phyloP scores from a whole-genome alignment of 768 basidiomycete species.

The Favolaschia claudopus region DNA sequence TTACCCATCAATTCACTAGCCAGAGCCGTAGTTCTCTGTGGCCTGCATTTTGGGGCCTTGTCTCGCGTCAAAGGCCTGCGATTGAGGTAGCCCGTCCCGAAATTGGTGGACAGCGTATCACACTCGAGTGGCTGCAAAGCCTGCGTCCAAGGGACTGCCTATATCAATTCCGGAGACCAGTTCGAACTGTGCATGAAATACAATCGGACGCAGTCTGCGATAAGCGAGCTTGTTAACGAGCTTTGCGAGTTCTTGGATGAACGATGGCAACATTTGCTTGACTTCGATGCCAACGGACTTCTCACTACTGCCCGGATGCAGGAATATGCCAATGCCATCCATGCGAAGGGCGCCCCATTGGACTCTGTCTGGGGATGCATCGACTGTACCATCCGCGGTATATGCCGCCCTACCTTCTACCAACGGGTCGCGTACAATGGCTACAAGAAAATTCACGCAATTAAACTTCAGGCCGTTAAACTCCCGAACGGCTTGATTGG shows the following conservation, averaged over 20 bases:
- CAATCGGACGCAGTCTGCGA: conserved; percentile 22
- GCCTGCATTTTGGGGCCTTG: no score
- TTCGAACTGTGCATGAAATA: conserved; percentile 24
- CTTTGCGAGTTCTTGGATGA: conserved; percentile 19
- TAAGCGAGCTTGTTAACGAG: conserved; percentile 28
- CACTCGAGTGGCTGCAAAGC: no score
- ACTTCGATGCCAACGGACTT: conserved; percentile 21
- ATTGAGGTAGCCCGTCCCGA: no score
- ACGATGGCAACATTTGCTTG: conserved; percentile 28
- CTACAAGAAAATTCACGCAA: conserved; percentile 35
- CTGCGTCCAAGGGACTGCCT: no score
- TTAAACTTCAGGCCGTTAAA: conserved; percentile 33
- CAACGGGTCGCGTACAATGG: conserved; percentile 26
- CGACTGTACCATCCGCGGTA: conserved; percentile 32
- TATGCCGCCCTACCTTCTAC: conserved; percentile 11
- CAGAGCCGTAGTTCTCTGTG: no score
- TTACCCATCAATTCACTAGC: no score
- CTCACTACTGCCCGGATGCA: conserved; percentile 14
- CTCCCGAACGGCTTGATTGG: conserved; percentile 31
- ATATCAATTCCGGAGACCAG: conserved; percentile 24
- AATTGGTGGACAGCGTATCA: no score
- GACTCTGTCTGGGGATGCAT: conserved; percentile 30
- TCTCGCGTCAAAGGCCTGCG: no score
- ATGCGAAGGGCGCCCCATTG: conserved; percentile 22
- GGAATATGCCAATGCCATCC: conserved; percentile 27